A percentile compares a stretch with the other conserved stretches of the same genome.
Conservation (phyloP, 2,329 filamentous ascomycete genomes). For the Cordyceps farinosa region DNA sequence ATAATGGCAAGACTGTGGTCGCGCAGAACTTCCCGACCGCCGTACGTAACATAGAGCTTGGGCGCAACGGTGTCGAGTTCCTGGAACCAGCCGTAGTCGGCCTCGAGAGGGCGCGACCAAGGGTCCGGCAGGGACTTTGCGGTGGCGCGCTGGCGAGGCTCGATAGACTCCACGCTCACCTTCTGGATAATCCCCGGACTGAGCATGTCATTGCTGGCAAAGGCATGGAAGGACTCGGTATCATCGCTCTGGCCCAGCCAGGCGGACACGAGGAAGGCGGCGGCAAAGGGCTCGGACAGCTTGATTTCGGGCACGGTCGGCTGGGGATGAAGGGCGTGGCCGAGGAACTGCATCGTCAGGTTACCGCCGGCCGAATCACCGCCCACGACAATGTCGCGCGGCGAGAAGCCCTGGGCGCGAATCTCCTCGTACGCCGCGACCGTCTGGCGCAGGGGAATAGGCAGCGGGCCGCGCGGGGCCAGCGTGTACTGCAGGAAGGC, state of each 20-base stretch:
- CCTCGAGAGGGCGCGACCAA: conserved; percentile 14
- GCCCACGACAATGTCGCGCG: conserved; percentile 31
- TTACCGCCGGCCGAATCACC: conserved; percentile 35
- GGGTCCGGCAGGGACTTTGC: background rate
- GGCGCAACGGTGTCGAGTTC: background rate
- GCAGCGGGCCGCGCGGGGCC: conserved; percentile 28
- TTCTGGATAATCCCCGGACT: conserved; percentile 2
- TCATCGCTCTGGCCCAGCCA: conserved; percentile 20
- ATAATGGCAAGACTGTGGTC: conserved; percentile 12
- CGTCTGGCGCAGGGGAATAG: conserved; percentile 32
- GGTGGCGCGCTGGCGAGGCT: background rate
- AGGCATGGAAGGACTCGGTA: conserved; percentile 2
- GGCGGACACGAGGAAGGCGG: conserved; percentile 31
- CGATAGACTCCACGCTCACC: background rate
- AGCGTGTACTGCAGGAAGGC: conserved; percentile 36
- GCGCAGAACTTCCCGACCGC: conserved; percentile 12
- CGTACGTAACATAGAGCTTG: conserved; percentile 14
- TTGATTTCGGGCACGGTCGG: conserved; percentile 20
- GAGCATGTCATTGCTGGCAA: conserved; percentile 17
- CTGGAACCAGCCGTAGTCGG: conserved; percentile 4
- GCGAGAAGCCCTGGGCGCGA: conserved; percentile 27
- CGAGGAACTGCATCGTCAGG: conserved; percentile 29
- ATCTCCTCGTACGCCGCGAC: conserved; percentile 30
- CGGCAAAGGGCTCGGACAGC: conserved; percentile 26
- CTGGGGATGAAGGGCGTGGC: conserved; percentile 29